Base-by-base conservation (phyloP, 805 yeast species). In the Maudiozyma saulgeensis region DNA sequence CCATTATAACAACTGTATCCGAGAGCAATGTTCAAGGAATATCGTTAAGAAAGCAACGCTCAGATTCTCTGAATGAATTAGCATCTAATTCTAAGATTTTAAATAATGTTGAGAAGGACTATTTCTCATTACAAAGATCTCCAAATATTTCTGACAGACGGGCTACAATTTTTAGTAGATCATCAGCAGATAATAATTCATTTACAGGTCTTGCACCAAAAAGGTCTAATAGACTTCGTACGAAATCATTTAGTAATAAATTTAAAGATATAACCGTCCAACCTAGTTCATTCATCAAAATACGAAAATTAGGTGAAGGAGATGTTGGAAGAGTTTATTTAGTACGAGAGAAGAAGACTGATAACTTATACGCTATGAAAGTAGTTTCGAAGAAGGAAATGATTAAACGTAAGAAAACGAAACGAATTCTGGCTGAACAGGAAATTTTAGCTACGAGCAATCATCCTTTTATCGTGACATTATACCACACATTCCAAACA, bases 261-360 rank as follows among this genome's bases (percentile, higher is more conserved):
- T 76, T 82, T 37, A 74, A 80, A 49, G 84, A 81, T 53, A 88
- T 84, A 9, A 88, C 85, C 60, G 99, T 95, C 19, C 78, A 83
- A 6, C 95, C 95, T 2, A 78, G 79, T 43, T 84, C 93, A 26
- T 93, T 93, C 64, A 96, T 90, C 56, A 91, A 88, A 63, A 79
- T 93, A 48, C 80, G 87, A 56, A 70, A 93, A n/a, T 70, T 93
- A 45, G 99, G 99, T 4, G 87, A 87, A 62, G 99, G 99, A 50
- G 99, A 93, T 61, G 98, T 93, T 37, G 99, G 99, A 3, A 90
- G 88, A 64, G 99, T 93, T 23, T 93, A 87, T 60, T 70, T 93
- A 26, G 99, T 93, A 5, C 77, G 84, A 52, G 96, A 95, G 58
- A 87, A 85, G 62, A 69, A 74, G 38, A 74, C 90, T 2, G 80